Conservation (phyloP, 192 early-diverging fungal genomes). For the Backusella macrospora region DNA sequence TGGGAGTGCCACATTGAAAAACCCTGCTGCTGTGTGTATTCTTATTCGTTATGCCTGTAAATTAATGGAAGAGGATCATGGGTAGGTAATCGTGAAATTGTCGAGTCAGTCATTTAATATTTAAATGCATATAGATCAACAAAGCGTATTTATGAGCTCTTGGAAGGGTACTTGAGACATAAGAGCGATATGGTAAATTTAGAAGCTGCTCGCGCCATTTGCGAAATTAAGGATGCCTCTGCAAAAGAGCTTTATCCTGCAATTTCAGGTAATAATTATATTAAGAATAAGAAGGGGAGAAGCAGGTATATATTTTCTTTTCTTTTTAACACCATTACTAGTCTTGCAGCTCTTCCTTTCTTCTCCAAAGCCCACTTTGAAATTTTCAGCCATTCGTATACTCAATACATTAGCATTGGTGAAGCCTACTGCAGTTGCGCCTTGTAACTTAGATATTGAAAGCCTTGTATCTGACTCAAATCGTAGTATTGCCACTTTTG, state of each 20-base stretch:
- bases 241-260: constrained; percentile 89
- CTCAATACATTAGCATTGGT: constrained; percentile 91
- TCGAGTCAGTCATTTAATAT: not conserved
- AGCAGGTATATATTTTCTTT: not conserved
- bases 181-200: constrained; percentile 98
- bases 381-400: constrained; percentile 97
- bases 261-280: constrained; percentile 65
- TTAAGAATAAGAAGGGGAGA: no score
- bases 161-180: constrained; percentile 91
- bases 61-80: constrained; percentile 78
- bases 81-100: constrained; percentile 35
- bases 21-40: constrained; percentile 88
- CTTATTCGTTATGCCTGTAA: constrained; percentile 91
- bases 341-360: constrained; percentile 92
- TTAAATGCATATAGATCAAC: constrained; percentile 41
- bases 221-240: constrained; percentile 83
- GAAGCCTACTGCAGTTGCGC: constrained; percentile 87
- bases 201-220: constrained; percentile 96
- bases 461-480: constrained; percentile 95
- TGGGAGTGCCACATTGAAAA: constrained; percentile 63
- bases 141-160: constrained; percentile 76
- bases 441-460: constrained; percentile 99
- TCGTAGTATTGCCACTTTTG: constrained; percentile 96
- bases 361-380: constrained; percentile 89
- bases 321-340: constrained; percentile 13